Evolutionary conservation across 805 yeast species (phyloP).

Genomic region (Priceomyces carsonii): DNA sequence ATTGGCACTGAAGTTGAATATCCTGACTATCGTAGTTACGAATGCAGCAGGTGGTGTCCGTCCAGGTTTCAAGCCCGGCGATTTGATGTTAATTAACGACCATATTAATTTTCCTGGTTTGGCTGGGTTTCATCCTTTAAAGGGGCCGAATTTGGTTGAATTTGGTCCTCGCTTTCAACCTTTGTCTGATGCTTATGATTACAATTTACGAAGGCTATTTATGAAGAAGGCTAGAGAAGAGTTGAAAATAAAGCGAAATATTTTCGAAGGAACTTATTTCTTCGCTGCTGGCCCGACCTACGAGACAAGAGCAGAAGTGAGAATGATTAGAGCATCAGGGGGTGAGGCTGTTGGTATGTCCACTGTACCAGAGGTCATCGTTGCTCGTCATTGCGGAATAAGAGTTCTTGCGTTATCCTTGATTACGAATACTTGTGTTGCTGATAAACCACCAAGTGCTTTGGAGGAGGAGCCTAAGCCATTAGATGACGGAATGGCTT

Average conservation of each 20-base stretch:
- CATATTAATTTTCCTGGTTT: slow-evolving; percentile 91
- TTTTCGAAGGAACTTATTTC: slow-evolving; percentile 86
- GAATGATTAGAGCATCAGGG: slow-evolving; percentile 68
- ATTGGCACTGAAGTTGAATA: slow-evolving; percentile 64
- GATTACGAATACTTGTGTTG: slow-evolving; percentile 81
- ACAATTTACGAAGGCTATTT: slow-evolving; percentile 63
- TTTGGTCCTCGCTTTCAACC: slow-evolving; percentile 90
- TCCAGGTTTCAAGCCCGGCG: slow-evolving; percentile 70
- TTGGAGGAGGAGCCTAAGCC: slow-evolving; percentile 53
- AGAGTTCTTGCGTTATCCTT: slow-evolving; percentile 81
- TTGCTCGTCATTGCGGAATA: slow-evolving; percentile 87
- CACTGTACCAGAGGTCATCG: slow-evolving; percentile 93
- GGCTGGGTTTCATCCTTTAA: slow-evolving; percentile 82
- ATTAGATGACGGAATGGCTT: slow-evolving; percentile 75
- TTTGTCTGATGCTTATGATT: slow-evolving; percentile 85
- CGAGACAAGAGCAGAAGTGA: slow-evolving; percentile 90
- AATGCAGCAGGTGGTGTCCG: slow-evolving; percentile 96
- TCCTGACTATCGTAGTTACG: slow-evolving; percentile 71
- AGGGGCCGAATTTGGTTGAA: slow-evolving; percentile 79
- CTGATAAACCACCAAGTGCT: slow-evolving; percentile 67
- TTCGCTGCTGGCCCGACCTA: slow-evolving; percentile 93
- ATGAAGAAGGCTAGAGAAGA: slow-evolving; percentile 51
- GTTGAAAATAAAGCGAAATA: slow-evolving; percentile 51
- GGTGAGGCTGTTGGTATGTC: slow-evolving; percentile 98
- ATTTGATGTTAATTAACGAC: slow-evolving; percentile 85